These are phyloP conservation scores for Symbiodinium pilosum DNA, from an alignment of 73 alveolate species.

Conservation along the genomic window DNA sequence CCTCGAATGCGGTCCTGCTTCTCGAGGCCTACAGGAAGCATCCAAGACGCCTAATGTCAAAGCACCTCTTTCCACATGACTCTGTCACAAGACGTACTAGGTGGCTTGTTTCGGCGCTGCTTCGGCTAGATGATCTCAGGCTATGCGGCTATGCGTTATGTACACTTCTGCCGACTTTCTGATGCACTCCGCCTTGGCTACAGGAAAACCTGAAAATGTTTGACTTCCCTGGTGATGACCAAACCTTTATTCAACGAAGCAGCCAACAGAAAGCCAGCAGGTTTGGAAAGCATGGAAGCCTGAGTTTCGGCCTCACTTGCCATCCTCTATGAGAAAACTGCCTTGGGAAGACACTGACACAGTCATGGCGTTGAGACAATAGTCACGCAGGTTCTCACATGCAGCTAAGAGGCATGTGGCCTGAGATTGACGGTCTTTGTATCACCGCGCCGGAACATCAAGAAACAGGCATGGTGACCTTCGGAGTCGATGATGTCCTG, in stretches of 20 bases:
- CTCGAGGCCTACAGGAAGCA: too few relatives aligned
- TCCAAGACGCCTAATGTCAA: too few relatives aligned
- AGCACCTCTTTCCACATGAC: too few relatives aligned
- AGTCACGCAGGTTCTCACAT: too few relatives aligned
- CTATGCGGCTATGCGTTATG: neutral
- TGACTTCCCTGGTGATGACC: neutral
- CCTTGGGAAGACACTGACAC: neutral
- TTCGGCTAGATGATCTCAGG: neutral
- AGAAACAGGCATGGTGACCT: constrained; percentile 51
- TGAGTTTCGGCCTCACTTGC: neutral
- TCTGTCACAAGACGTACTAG: too few relatives aligned
- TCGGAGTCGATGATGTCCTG: constrained; percentile 29
- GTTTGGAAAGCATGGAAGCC: neutral
- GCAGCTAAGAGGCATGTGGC: constrained; percentile 26
- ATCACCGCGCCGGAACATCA: constrained; percentile 43
- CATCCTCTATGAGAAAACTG: neutral
- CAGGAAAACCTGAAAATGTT: neutral
- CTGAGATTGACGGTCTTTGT: constrained; percentile 49
- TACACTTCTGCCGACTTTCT: neutral
- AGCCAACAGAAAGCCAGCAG: neutral
- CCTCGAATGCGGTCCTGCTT: too few relatives aligned
- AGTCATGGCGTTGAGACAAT: too few relatives aligned
- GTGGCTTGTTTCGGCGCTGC: neutral
- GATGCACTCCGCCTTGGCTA: neutral
- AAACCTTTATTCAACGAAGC: neutral